Evolutionary conservation across 148 eudicot genomes (phyloP).

Genomic region (Gaultheria prostrata): DNA sequence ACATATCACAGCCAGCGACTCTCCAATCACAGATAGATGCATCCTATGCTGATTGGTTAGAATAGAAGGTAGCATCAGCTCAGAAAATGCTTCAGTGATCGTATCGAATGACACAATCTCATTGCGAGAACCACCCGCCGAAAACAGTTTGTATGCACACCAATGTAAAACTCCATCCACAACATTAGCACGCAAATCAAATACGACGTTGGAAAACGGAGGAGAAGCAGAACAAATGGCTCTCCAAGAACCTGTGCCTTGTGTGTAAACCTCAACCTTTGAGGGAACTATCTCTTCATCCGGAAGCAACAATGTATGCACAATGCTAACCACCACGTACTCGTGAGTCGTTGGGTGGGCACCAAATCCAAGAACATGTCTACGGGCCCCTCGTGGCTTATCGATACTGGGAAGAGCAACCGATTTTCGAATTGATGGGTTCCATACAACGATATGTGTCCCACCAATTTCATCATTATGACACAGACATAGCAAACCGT

Average conservation of each 20-base stretch:
- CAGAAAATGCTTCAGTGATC: slow-evolving; percentile 16
- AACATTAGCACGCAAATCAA: too few species aligned
- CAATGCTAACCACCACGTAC: not conserved
- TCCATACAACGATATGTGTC: slow-evolving; percentile 20
- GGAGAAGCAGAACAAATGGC: not conserved
- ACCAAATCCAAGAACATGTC: slow-evolving; percentile 31
- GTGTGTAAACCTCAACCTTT: not conserved
- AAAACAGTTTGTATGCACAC: not conserved
- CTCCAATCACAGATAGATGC: not conserved
- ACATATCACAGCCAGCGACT: slow-evolving; percentile 11
- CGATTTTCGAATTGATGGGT: slow-evolving; percentile 24
- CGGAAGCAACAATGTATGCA: too few species aligned
- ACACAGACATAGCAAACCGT: slow-evolving; percentile 32
- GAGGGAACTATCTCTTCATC: not conserved
- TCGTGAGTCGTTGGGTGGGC: slow-evolving; percentile 4
- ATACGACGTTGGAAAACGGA: not conserved
- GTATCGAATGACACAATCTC: slow-evolving; percentile 22
- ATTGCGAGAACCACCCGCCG: not conserved
- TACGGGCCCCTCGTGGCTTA: slow-evolving; percentile 20
- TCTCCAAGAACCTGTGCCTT: slow-evolving; percentile 21
- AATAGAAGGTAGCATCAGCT: slow-evolving; percentile 11
- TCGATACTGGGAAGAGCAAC: not conserved
- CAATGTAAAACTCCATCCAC: slow-evolving; percentile 30
- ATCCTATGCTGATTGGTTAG: not conserved
- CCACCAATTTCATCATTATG: slow-evolving; percentile 6